phyloP scores from a whole-genome alignment of 768 basidiomycete species.

The Leccinum disarticulatum region DNA sequence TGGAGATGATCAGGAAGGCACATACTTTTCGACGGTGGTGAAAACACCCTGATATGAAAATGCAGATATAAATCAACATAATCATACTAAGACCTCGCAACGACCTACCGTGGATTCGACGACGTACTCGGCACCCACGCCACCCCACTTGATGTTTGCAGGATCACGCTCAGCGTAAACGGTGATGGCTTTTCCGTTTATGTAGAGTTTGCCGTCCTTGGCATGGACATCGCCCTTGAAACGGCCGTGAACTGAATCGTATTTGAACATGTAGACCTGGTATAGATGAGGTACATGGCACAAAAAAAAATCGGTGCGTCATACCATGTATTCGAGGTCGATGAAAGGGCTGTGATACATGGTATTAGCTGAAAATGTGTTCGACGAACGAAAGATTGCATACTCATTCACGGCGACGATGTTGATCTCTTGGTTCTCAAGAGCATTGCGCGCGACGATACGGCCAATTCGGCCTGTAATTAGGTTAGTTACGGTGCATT shows the following conservation, averaged over 20 bases:
- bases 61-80: conserved; percentile 1
- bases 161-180: conserved; percentile 90
- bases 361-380: conserved; percentile 5
- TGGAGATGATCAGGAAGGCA: conserved; percentile 27
- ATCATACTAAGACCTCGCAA: not conserved
- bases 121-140: conserved; percentile 84
- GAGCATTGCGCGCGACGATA: conserved; percentile 95
- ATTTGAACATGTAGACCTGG: conserved; percentile 99
- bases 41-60: conserved; percentile 74
- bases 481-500: conserved; percentile 11
- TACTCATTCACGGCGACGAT: conserved; percentile 95
- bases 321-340: conserved; percentile 92
- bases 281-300: conserved; percentile 4
- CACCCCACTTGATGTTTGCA: conserved; percentile 77
- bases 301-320: conserved; percentile 14
- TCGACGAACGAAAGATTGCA: conserved; percentile 30
- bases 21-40: conserved; percentile 85
- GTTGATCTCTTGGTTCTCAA: conserved; percentile 70
- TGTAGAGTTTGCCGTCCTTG: conserved; percentile 86
- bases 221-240: conserved; percentile 82
- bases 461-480: conserved; percentile 94
- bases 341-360: conserved; percentile 81
- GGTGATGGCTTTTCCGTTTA: conserved; percentile 74
- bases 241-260: conserved; percentile 89
- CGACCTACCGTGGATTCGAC: conserved; percentile 87